phyloP scores from a whole-genome alignment of 2,329 filamentous ascomycete species.

The Xylaria hypoxylon region DNA sequence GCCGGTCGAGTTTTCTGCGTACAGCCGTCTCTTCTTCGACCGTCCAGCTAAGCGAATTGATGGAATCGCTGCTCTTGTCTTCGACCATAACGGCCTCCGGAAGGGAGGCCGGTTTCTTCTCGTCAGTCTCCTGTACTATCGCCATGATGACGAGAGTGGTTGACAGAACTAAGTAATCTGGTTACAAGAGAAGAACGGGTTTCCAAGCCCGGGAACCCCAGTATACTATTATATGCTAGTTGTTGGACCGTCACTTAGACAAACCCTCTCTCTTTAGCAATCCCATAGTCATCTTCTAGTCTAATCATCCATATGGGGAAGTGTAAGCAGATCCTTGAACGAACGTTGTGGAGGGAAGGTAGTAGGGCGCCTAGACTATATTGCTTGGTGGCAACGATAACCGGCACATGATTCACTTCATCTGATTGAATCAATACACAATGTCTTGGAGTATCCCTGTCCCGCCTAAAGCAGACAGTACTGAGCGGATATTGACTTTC shows the following conservation, averaged over 20 bases:
- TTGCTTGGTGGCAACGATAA: slow-evolving; percentile 21
- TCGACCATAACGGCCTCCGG: slow-evolving; percentile 45
- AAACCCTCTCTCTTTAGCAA: neutral
- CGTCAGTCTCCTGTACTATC: slow-evolving; percentile 40
- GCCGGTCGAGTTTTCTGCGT: slow-evolving; percentile 64
- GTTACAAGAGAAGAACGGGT: neutral
- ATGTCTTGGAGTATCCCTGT: slow-evolving; percentile 38
- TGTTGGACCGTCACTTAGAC: slow-evolving; percentile 3
- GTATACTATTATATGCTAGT: slow-evolving; percentile 16
- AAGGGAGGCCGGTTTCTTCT: slow-evolving; percentile 43
- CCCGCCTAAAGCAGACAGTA: slow-evolving; percentile 44
- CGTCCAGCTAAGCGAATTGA: slow-evolving; percentile 58
- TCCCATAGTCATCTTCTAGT: slow-evolving; percentile 22
- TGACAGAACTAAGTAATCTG: slow-evolving; percentile 3
- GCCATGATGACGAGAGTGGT: slow-evolving; percentile 42
- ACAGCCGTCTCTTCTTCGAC: slow-evolving; percentile 62
- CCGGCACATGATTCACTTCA: slow-evolving; percentile 43
- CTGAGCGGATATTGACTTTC: slow-evolving; percentile 45
- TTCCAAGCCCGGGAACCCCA: slow-evolving; percentile 5
- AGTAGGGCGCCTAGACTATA: slow-evolving; percentile 15
- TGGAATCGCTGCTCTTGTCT: slow-evolving; percentile 47
- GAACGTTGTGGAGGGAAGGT: slow-evolving; percentile 9
- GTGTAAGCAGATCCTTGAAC: neutral
- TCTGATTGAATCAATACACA: slow-evolving; percentile 41
- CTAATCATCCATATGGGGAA: slow-evolving; percentile 28